phyloP scores from a whole-genome alignment of 2,329 filamentous ascomycete species.

The Ophiostoma piceae region DNA sequence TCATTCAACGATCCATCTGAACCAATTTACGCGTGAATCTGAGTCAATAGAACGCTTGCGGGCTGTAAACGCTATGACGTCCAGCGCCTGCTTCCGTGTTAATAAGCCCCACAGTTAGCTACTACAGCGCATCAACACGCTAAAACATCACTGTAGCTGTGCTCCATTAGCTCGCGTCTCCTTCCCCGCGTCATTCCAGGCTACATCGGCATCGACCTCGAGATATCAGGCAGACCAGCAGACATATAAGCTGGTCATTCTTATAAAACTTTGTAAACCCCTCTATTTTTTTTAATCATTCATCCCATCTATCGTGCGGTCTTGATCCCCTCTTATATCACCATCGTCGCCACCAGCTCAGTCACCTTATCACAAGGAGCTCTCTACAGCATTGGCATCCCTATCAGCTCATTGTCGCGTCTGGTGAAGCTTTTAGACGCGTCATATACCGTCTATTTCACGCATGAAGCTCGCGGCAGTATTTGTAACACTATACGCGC shows the following conservation, averaged over 20 bases:
- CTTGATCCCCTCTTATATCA: not conserved
- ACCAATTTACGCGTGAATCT: not conserved
- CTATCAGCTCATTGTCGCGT: not conserved
- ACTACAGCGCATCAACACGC: not conserved
- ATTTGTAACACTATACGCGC: not conserved
- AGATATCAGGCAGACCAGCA: not conserved
- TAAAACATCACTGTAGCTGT: not conserved
- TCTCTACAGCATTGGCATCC: not conserved
- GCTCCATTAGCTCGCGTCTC: not conserved
- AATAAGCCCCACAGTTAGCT: not conserved
- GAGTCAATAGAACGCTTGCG: not conserved
- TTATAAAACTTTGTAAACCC: not conserved
- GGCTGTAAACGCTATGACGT: not conserved
- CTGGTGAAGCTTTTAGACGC: not conserved
- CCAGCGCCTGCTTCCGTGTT: not conserved
- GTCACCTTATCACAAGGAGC: not conserved
- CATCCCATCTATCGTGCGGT: no score
- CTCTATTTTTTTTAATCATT: no score
- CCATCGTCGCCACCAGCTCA: not conserved
- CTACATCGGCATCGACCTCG: not conserved
- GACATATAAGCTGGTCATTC: not conserved
- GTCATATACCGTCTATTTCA: not conserved
- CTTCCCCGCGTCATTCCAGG: conserved; percentile 11
- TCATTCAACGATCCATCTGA: not conserved
- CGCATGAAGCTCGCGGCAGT: not conserved